Percentiles rank a stretch among this genome's conserved stretches.
phyloP scores from a whole-genome alignment of 148 eudicot species.

The Dianthus caryophyllus region DNA sequence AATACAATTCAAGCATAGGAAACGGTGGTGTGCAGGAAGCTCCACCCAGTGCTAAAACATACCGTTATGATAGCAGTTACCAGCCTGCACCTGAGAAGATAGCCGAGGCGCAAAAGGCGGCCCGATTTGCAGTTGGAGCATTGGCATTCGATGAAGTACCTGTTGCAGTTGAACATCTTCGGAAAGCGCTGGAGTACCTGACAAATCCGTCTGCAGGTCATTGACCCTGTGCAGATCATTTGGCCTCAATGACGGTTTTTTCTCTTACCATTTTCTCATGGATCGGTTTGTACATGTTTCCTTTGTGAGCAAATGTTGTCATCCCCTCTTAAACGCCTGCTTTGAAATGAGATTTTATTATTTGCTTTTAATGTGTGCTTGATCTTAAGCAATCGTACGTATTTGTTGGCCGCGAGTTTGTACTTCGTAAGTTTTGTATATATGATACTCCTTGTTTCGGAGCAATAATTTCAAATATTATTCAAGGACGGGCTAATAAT shows the following conservation, averaged over 20 bases:
- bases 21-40: conserved; percentile 45
- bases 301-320: conserved; percentile 5
- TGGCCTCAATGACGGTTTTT: conserved; percentile 2
- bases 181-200: conserved; percentile 82
- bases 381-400: background rate
- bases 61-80: conserved; percentile 70
- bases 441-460: too few relatives aligned
- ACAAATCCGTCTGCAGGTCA: conserved; percentile 77
- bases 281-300: conserved; percentile 22
- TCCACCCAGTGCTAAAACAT: conserved; percentile 33
- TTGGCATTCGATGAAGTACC: conserved; percentile 91
- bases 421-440: too few relatives aligned
- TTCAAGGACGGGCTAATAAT: background rate
- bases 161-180: conserved; percentile 71
- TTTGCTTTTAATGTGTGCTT: conserved; percentile 12
- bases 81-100: conserved; percentile 79
- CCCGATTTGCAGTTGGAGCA: conserved; percentile 96
- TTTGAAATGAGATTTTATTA: conserved; percentile 20
- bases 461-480: background rate
- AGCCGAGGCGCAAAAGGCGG: conserved; percentile 94
- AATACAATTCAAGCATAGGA: conserved; percentile 38
- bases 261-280: background rate
- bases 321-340: conserved; percentile 8
- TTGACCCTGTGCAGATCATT: conserved; percentile 14
- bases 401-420: conserved; percentile 15